These are phyloP conservation scores for Salix exigua DNA, from an alignment of 345 rosid genomes.

Conservation along the genomic window DNA sequence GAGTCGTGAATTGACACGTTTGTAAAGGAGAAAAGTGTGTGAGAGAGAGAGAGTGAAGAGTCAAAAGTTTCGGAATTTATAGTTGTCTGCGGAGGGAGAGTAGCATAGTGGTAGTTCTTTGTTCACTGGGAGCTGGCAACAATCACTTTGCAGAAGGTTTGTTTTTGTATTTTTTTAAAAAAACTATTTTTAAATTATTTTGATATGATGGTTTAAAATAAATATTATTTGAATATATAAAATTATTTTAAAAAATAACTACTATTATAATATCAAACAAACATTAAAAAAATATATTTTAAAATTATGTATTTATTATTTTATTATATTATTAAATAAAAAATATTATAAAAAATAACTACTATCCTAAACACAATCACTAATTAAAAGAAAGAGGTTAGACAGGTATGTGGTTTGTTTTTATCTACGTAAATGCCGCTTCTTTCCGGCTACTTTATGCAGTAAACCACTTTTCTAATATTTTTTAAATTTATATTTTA, in stretches of 20 bases:
- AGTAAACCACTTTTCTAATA: neutral
- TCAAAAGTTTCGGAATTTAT: constrained; percentile 32
- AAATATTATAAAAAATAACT: too few relatives aligned
- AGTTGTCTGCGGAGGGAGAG: constrained; percentile 5
- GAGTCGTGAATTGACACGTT: neutral
- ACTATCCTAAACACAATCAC: too few relatives aligned
- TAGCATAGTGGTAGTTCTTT: neutral
- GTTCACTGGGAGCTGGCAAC: neutral
- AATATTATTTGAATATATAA: too few relatives aligned
- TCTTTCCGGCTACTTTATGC: constrained; percentile 26
- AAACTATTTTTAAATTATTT: too few relatives aligned
- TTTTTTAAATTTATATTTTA: too few relatives aligned
- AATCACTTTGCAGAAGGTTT: neutral
- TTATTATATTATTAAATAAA: too few relatives aligned
- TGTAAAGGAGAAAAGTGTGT: neutral
- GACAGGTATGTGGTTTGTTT: neutral
- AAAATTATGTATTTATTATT: too few relatives aligned
- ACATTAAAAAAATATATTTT: too few relatives aligned
- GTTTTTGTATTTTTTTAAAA: too few relatives aligned
- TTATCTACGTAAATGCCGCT: constrained; percentile 37
- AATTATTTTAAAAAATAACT: too few relatives aligned
- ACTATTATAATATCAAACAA: too few relatives aligned
- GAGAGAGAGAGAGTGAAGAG: neutral
- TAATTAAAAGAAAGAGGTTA: neutral
- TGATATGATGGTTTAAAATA: too few relatives aligned